These are phyloP conservation scores for Backusella luteola DNA, from an alignment of 192 early-diverging fungal species.

Conservation along the genomic window DNA sequence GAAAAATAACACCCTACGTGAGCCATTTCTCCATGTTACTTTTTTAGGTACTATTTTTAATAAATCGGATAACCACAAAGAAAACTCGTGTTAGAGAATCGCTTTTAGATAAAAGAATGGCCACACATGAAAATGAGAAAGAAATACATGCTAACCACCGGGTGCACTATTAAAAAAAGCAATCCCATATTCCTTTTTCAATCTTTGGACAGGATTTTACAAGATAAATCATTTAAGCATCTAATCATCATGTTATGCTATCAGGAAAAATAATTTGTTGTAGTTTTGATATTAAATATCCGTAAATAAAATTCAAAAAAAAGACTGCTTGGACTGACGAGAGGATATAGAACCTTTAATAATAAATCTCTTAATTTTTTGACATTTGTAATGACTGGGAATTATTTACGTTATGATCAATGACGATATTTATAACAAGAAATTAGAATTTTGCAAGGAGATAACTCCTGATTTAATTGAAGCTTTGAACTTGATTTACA, in stretches of 20 bases:
- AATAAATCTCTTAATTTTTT: too few species aligned
- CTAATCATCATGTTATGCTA: neutral
- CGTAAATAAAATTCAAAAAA: too few species aligned
- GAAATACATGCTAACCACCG: neutral
- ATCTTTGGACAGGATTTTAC: neutral
- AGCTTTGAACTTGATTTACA: neutral
- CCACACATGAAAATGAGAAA: slow-evolving; percentile 1
- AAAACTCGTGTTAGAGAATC: slow-evolving; percentile 5
- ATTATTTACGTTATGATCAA: neutral
- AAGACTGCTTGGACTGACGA: too few species aligned
- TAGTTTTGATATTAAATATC: too few species aligned
- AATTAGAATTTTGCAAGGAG: neutral
- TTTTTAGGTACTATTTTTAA: neutral
- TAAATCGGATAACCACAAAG: neutral
- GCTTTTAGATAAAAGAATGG: neutral
- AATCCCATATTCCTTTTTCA: neutral
- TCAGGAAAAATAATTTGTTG: neutral
- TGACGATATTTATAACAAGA: neutral
- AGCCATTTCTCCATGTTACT: neutral
- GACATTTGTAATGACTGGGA: too few species aligned
- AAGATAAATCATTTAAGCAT: neutral
- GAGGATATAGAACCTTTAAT: too few species aligned
- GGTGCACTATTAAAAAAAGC: neutral
- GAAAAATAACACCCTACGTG: neutral
- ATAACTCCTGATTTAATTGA: neutral